A percentile compares a stretch with the other conserved stretches of the same genome.
Evolutionary conservation across 148 eudicot genomes (phyloP).

Genomic region (Tetragonia tetragonoides): DNA sequence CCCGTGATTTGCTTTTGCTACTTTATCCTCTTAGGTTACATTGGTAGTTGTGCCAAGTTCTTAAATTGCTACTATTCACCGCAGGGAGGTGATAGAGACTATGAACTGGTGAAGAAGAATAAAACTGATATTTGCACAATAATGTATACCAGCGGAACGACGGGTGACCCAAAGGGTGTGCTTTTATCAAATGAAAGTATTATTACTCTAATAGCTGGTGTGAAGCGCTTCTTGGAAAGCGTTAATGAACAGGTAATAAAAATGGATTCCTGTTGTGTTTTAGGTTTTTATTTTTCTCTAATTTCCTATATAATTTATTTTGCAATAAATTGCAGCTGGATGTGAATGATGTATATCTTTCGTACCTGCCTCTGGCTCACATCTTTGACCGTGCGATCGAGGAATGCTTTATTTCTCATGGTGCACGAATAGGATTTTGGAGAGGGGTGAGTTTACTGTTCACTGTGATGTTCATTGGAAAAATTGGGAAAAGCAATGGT

Average conservation of each 20-base stretch:
- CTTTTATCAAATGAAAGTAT: slow-evolving; percentile 85
- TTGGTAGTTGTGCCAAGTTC: not conserved
- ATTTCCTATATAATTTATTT: slow-evolving; percentile 7
- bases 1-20: not conserved
- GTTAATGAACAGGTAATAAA: slow-evolving; percentile 68
- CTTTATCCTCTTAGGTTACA: not conserved
- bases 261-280: not conserved
- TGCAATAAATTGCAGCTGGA: slow-evolving; percentile 47
- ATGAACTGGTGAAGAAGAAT: slow-evolving; percentile 65
- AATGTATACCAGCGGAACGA: slow-evolving; percentile 99
- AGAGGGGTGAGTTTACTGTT: slow-evolving; percentile 74
- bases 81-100: slow-evolving; percentile 69
- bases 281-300: not conserved
- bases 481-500: slow-evolving; percentile 11
- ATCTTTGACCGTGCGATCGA: slow-evolving; percentile 96
- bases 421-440: slow-evolving; percentile 94
- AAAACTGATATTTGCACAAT: slow-evolving; percentile 91
- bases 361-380: slow-evolving; percentile 97
- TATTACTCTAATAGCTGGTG: slow-evolving; percentile 83
- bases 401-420: slow-evolving; percentile 75
- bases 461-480: not conserved
- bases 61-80: slow-evolving; percentile 8
- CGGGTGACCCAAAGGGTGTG: slow-evolving; percentile 99
- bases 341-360: slow-evolving; percentile 70
- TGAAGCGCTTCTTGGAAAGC: slow-evolving; percentile 59